Evolutionary conservation across 257 asterid species (phyloP).

Genomic region (Solanum megistacrolobum): DNA sequence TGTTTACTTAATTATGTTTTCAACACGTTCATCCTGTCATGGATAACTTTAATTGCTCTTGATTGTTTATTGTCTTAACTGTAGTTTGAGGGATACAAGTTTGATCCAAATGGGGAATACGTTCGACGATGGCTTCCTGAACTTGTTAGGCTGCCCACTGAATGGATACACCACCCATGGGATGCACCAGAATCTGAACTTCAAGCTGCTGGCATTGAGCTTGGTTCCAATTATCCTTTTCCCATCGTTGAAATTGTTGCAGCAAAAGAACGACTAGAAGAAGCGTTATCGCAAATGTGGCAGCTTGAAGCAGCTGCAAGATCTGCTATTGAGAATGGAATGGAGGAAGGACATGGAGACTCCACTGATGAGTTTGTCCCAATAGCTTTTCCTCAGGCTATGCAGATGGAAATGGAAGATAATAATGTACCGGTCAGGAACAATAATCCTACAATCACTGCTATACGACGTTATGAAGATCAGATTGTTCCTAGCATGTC

Average conservation of each 20-base stretch:
- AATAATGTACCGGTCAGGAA: slow-evolving; percentile 42
- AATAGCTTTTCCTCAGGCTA: slow-evolving; percentile 67
- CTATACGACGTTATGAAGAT: slow-evolving; percentile 43
- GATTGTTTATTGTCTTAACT: not conserved
- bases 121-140: slow-evolving; percentile 98
- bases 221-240: slow-evolving; percentile 83
- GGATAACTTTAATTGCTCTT: not conserved
- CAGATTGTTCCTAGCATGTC: slow-evolving; percentile 97
- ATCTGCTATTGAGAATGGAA: slow-evolving; percentile 57
- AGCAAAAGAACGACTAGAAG: slow-evolving; percentile 59
- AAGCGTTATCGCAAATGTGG: slow-evolving; percentile 79
- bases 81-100: slow-evolving; percentile 83
- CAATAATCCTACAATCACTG: slow-evolving; percentile 20
- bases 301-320: slow-evolving; percentile 55
- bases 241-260: slow-evolving; percentile 64
- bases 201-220: slow-evolving; percentile 92
- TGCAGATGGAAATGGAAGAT: slow-evolving; percentile 48
- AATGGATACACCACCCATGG: slow-evolving; percentile 97
- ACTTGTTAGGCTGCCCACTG: slow-evolving; percentile 76
- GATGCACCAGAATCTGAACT: slow-evolving; percentile 76
- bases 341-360: slow-evolving; percentile 93
- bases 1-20: not conserved
- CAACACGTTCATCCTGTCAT: not conserved
- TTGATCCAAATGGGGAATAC: slow-evolving; percentile 84
- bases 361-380: slow-evolving; percentile 58